phyloP scores from a whole-genome alignment of 495 filamentous ascomycete species.

The Cercophora samala region DNA sequence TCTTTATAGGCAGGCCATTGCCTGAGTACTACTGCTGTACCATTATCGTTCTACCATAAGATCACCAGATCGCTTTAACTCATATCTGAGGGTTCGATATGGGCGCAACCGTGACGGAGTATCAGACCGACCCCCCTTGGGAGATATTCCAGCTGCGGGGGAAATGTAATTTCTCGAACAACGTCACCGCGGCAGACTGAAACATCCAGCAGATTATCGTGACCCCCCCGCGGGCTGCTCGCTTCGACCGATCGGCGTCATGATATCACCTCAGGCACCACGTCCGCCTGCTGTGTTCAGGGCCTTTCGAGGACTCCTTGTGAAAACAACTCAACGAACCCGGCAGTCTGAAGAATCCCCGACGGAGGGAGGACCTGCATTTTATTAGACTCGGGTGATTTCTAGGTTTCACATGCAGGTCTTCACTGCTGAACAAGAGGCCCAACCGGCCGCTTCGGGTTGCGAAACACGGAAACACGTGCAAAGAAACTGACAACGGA shows the following conservation, averaged over 20 bases:
- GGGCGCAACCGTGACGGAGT: neutral
- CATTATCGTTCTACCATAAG: neutral
- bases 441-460: neutral
- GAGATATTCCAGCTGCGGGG: neutral
- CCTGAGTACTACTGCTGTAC: neutral
- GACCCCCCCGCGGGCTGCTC: neutral
- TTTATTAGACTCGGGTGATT: neutral
- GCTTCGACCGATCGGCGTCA: neutral
- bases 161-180: neutral
- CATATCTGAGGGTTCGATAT: neutral
- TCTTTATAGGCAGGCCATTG: too few species aligned
- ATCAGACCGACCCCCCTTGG: neutral
- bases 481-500: neutral
- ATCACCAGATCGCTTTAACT: neutral
- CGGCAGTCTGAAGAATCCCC: neutral
- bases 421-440: neutral
- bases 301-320: neutral
- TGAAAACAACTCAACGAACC: too few species aligned
- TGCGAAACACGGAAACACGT: neutral
- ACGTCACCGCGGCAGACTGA: neutral
- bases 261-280: neutral
- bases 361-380: neutral
- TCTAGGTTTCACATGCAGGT: neutral
- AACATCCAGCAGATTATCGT: slow-evolving; percentile 4
- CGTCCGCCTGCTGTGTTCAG: neutral